Percentiles rank a stretch among this genome's conserved stretches.
Conservation (phyloP, 1,284 basidiomycete species). For the Moniliella sp. region DNA sequence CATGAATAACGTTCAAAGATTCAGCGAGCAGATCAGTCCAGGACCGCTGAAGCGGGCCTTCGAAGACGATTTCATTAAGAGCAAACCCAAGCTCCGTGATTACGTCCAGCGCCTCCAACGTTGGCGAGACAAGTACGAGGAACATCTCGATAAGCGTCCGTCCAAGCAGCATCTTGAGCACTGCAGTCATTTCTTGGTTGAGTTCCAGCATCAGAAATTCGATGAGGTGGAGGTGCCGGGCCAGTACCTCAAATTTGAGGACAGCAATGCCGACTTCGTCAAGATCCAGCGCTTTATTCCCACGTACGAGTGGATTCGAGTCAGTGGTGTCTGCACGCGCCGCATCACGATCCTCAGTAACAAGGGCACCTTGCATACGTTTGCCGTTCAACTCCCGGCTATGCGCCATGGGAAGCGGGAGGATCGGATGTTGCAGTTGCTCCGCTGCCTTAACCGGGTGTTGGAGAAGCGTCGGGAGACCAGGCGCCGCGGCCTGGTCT, state of each 20-base stretch:
- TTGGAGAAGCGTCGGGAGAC: conserved; percentile 55
- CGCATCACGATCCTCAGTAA: conserved; percentile 77
- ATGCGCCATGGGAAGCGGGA: conserved; percentile 72
- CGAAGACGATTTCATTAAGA: conserved; percentile 70
- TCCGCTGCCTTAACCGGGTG: conserved; percentile 65
- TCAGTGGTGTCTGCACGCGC: conserved; percentile 64
- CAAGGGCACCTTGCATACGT: conserved; percentile 68
- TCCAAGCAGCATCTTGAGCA: conserved; percentile 68
- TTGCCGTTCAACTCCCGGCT: conserved; percentile 74
- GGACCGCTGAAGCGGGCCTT: conserved; percentile 47
- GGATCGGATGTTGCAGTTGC: conserved; percentile 73
- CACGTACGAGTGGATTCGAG: conserved; percentile 67
- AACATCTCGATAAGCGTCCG: conserved; percentile 57
- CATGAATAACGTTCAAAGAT: conserved; percentile 45
- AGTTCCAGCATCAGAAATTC: conserved; percentile 93
- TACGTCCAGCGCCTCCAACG: conserved; percentile 71
- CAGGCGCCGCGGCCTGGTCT: conserved; percentile 68
- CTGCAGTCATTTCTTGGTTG: conserved; percentile 76
- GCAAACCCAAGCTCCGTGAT: conserved; percentile 60
- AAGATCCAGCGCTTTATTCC: conserved; percentile 76
- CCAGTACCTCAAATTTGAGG: conserved; percentile 66
- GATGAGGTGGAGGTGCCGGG: conserved; percentile 96
- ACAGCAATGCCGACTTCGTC: conserved; percentile 74
- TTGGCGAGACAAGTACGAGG: conserved; percentile 85
- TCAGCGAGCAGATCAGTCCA: conserved; percentile 42